phyloP scores from a whole-genome alignment of 306 rosid genomes.

The Quercus alba region DNA sequence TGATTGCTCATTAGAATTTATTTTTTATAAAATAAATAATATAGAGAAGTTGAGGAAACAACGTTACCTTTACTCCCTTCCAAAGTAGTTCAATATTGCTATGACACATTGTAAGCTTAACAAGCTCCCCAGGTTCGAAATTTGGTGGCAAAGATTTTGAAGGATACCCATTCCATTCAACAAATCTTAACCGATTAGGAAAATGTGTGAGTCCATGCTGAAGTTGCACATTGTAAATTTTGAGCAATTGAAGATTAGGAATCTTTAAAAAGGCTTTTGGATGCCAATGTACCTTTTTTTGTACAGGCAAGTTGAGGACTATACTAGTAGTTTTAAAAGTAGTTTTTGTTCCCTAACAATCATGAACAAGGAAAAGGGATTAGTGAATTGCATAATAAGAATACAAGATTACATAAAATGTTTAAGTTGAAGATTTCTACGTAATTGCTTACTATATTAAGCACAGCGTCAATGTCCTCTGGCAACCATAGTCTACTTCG shows the following conservation, averaged over 20 bases:
- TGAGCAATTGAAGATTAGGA: constrained; percentile 13
- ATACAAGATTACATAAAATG: too few relatives aligned
- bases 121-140: background rate
- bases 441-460: constrained; percentile 7
- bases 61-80: too few relatives aligned
- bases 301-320: background rate
- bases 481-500: constrained; percentile 26
- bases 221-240: background rate
- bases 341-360: constrained; percentile 17
- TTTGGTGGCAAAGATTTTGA: too few relatives aligned
- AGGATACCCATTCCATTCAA: background rate
- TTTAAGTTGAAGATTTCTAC: too few relatives aligned
- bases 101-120: background rate
- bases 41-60: too few relatives aligned
- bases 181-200: background rate
- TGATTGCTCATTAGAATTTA: too few relatives aligned
- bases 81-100: background rate
- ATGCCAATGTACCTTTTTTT: too few relatives aligned
- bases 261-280: too few relatives aligned
- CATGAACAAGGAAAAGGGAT: background rate
- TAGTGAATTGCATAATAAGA: background rate
- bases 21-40: too few relatives aligned
- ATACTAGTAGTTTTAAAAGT: background rate
- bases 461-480: constrained; percentile 6
- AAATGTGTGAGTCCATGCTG: background rate